Percentiles rank a stretch among this genome's conserved stretches.
Evolutionary conservation across 2,329 filamentous ascomycete species (phyloP).

Genomic region (Sphaceloma murrayae): DNA sequence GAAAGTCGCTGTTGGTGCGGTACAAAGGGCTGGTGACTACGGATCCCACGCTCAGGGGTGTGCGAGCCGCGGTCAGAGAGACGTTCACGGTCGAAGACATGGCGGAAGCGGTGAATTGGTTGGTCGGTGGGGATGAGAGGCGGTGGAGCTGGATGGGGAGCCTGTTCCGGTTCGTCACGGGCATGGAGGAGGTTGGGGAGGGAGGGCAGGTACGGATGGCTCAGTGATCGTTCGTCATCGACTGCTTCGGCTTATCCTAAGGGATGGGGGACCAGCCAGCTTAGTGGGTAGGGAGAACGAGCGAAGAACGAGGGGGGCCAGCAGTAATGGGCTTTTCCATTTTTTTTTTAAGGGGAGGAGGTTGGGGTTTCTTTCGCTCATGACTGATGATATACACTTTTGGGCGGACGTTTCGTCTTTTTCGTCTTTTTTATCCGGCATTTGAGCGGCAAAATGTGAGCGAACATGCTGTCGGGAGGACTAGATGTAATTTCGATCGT

Average conservation of each 20-base stretch:
- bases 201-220: slow-evolving; percentile 27
- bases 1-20: slow-evolving; percentile 61
- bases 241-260: too few species aligned
- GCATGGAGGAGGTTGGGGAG: slow-evolving; percentile 61
- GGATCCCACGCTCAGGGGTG: slow-evolving; percentile 56
- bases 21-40: slow-evolving; percentile 72
- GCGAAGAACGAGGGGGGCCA: too few species aligned
- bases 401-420: neutral
- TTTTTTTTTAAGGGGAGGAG: neutral
- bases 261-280: too few species aligned
- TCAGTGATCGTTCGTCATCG: too few species aligned
- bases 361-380: too few species aligned
- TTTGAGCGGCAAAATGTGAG: neutral
- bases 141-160: slow-evolving; percentile 76
- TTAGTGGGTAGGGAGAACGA: too few species aligned
- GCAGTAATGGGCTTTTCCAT: too few species aligned
- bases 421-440: neutral
- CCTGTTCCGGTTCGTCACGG: slow-evolving; percentile 80
- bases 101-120: slow-evolving; percentile 66
- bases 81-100: slow-evolving; percentile 64
- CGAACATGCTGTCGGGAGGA: too few species aligned
- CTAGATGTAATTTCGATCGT: neutral
- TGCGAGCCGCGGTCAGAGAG: slow-evolving; percentile 47
- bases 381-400: neutral
- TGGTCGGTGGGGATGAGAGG: slow-evolving; percentile 64